These are phyloP conservation scores for Ramularia endophylla DNA, from an alignment of 2,329 filamentous ascomycete species.

Conservation along the genomic window DNA sequence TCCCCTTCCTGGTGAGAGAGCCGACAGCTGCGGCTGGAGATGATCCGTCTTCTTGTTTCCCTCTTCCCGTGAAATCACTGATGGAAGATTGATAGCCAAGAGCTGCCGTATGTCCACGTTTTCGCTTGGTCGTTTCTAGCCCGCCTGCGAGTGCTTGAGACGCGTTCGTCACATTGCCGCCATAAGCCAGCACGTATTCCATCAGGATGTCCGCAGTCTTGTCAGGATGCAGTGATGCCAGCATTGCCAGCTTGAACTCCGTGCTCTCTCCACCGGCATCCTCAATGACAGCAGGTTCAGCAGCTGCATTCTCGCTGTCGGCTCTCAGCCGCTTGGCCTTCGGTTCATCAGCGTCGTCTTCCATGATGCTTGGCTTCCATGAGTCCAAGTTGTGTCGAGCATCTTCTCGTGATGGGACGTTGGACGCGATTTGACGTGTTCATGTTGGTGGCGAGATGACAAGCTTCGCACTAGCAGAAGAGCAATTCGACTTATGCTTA, in stretches of 20 bases:
- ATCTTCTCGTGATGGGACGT: too few relatives aligned
- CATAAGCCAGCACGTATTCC: constrained; percentile 69
- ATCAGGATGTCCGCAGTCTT: constrained; percentile 62
- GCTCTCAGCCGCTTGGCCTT: constrained; percentile 18
- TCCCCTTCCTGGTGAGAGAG: constrained; percentile 65
- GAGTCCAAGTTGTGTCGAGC: too few relatives aligned
- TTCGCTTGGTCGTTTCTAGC: constrained; percentile 15
- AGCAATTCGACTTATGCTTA: too few relatives aligned
- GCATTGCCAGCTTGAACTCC: constrained; percentile 78
- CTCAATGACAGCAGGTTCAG: constrained; percentile 1
- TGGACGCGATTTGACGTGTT: too few relatives aligned
- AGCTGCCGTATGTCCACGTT: not conserved
- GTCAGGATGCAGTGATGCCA: constrained; percentile 68
- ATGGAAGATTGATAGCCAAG: constrained; percentile 42
- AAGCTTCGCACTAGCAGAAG: too few relatives aligned
- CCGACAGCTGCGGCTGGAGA: constrained; percentile 6
- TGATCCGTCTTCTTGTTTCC: not conserved
- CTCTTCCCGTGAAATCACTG: constrained; percentile 11
- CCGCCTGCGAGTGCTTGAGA: constrained; percentile 47
- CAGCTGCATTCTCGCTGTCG: constrained; percentile 5
- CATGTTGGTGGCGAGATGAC: too few relatives aligned
- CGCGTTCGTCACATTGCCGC: constrained; percentile 68
- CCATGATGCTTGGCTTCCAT: not conserved
- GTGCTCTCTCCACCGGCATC: constrained; percentile 67
- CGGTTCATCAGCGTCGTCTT: not conserved